These are phyloP conservation scores for Skeletonema potamos DNA, from an alignment of 108 stramenopile species.

Conservation along the genomic window DNA sequence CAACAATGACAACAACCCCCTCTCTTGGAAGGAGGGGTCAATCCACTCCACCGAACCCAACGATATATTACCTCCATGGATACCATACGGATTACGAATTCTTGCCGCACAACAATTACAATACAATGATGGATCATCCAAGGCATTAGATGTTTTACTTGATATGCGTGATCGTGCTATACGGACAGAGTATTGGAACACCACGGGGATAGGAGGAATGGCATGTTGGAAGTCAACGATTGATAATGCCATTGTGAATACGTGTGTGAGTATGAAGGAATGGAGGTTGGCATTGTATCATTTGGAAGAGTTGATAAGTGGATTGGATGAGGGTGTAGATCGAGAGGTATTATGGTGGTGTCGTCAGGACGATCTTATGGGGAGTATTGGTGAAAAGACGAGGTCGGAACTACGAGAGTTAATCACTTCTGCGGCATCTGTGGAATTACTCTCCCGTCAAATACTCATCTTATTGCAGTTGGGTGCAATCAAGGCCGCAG, in stretches of 20 bases:
- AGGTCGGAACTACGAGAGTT: constrained; percentile 10
- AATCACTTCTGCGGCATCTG: constrained; percentile 21
- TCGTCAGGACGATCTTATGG: not conserved
- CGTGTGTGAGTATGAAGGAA: constrained; percentile 56
- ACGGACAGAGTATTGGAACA: constrained; percentile 30
- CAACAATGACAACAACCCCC: not conserved
- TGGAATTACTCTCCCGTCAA: constrained; percentile 79
- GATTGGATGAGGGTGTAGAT: constrained; percentile 24
- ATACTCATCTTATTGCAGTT: constrained; percentile 79
- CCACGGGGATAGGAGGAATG: constrained; percentile 29
- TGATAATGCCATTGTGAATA: constrained; percentile 66
- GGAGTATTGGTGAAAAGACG: not conserved
- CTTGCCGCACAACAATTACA: constrained; percentile 59
- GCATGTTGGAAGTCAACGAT: constrained; percentile 45
- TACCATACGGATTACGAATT: constrained; percentile 51
- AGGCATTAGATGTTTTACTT: constrained; percentile 54
- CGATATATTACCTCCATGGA: constrained; percentile 23
- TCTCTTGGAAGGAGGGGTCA: constrained; percentile 28
- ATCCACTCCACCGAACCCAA: not conserved
- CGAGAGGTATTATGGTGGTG: constrained; percentile 35
- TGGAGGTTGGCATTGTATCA: constrained; percentile 81
- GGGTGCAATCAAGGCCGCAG: constrained; percentile 65
- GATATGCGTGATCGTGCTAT: constrained; percentile 49
- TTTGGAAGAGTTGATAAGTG: constrained; percentile 61
- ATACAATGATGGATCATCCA: constrained; percentile 40